Percentiles rank a stretch among this genome's conserved stretches.
Evolutionary conservation across 345 rosid genomes (phyloP).

Genomic region (Trapa incisa): DNA sequence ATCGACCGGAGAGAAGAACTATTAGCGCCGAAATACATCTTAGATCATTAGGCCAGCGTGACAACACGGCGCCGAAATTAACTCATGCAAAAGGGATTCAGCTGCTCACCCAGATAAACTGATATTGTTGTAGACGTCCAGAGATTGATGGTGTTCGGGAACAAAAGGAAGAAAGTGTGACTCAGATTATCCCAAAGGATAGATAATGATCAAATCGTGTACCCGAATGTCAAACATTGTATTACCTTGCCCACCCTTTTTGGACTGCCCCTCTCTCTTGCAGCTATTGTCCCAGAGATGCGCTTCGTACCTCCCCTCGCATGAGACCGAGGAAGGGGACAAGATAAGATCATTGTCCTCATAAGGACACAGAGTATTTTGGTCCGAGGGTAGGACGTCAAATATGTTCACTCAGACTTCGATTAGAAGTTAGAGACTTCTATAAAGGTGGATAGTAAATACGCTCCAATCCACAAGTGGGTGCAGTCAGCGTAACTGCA

Average conservation of each 20-base stretch:
- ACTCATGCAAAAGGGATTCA: not conserved
- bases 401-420: too few species aligned
- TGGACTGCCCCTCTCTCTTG: conserved; percentile 96
- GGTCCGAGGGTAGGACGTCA: too few species aligned
- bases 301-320: conserved; percentile 96
- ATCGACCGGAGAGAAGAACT: not conserved
- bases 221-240: not conserved
- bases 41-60: not conserved
- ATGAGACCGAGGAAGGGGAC: too few species aligned
- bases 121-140: conserved; percentile 1
- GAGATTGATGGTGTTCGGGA: not conserved
- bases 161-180: not conserved
- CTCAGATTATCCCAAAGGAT: not conserved
- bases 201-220: not conserved
- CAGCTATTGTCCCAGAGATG: conserved; percentile 99
- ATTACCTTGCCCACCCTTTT: conserved; percentile 96
- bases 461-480: too few species aligned
- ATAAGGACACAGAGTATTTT: too few species aligned
- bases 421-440: too few species aligned
- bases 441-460: too few species aligned
- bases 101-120: conserved; percentile 85
- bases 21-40: not conserved
- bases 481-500: too few species aligned
- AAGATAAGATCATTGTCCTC: too few species aligned
- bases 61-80: not conserved